These are phyloP conservation scores for Brasilioporus rufonigricans DNA, from an alignment of 768 basidiomycete species.

Conservation along the genomic window DNA sequence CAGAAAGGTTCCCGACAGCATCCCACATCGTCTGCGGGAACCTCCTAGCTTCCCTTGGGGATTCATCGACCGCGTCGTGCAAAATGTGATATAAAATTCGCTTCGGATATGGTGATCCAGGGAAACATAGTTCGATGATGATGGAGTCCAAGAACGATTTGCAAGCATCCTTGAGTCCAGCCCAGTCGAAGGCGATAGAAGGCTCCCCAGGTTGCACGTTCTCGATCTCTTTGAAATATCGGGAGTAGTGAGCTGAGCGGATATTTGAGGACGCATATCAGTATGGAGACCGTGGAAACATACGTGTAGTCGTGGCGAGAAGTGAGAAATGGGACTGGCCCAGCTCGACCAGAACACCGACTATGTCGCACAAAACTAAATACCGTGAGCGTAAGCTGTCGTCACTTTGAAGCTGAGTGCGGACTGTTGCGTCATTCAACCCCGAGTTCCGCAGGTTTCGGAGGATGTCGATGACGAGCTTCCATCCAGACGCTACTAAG, in stretches of 20 bases:
- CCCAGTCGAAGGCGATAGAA: slow-evolving; percentile 66
- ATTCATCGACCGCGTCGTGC: slow-evolving; percentile 69
- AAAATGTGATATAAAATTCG: slow-evolving; percentile 64
- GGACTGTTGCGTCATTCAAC: slow-evolving; percentile 51
- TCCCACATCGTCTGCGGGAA: slow-evolving; percentile 83
- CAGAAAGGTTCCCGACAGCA: slow-evolving; percentile 78
- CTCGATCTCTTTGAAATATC: slow-evolving; percentile 58
- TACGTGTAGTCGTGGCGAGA: slow-evolving; percentile 70
- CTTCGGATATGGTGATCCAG: slow-evolving; percentile 64
- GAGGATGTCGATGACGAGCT: slow-evolving; percentile 59
- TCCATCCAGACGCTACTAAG: slow-evolving; percentile 83
- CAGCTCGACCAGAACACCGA: slow-evolving; percentile 56
- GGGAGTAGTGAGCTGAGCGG: slow-evolving; percentile 62
- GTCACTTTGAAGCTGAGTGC: slow-evolving; percentile 52
- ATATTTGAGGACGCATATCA: slow-evolving; percentile 2
- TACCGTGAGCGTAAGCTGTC: slow-evolving; percentile 53
- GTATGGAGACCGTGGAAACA: slow-evolving; percentile 21
- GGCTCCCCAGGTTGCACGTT: slow-evolving; percentile 40
- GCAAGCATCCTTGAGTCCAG: slow-evolving; percentile 56
- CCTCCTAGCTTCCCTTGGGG: slow-evolving; percentile 67
- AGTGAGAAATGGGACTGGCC: slow-evolving; percentile 66
- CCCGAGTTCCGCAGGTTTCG: slow-evolving; percentile 54
- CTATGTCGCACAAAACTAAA: slow-evolving; percentile 62
- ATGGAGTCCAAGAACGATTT: slow-evolving; percentile 82
- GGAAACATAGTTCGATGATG: slow-evolving; percentile 79